These are phyloP conservation scores for Scolecobasidium constrictum DNA, from an alignment of 2,329 filamentous ascomycete genomes.

Conservation along the genomic window DNA sequence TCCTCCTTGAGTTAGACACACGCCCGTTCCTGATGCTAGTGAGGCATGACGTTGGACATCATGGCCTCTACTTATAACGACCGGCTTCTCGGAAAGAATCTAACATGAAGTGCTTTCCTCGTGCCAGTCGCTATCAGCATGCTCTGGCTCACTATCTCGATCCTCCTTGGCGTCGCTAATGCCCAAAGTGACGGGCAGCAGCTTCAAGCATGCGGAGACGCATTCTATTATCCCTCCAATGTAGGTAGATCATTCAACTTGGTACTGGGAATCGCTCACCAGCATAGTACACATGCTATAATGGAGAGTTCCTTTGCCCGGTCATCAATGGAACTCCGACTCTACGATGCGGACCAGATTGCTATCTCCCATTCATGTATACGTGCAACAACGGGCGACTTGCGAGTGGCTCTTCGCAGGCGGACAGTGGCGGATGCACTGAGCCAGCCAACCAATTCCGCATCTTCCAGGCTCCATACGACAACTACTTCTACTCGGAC, in stretches of 20 bases:
- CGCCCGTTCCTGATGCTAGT: neutral
- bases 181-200: neutral
- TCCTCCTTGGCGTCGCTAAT: neutral
- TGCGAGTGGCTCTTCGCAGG: neutral
- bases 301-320: conserved; percentile 25
- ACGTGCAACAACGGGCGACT: conserved; percentile 7
- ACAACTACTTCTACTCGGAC: conserved; percentile 57
- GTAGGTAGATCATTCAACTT: neutral
- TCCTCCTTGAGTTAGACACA: neutral
- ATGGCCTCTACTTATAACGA: neutral
- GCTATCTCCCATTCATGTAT: conserved; percentile 24
- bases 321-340: conserved; percentile 22
- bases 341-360: conserved; percentile 24
- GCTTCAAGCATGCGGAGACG: neutral
- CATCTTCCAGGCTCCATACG: conserved; percentile 47
- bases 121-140: too few species aligned
- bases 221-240: neutral
- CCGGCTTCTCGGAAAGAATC: neutral
- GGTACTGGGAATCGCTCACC: neutral
- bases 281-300: conserved; percentile 27
- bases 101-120: too few species aligned
- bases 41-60: neutral
- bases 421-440: conserved; percentile 9
- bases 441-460: conserved; percentile 26
- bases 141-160: too few species aligned